These are phyloP conservation scores for Ustilago curta DNA, from an alignment of 1,284 basidiomycete genomes.

Conservation along the genomic window DNA sequence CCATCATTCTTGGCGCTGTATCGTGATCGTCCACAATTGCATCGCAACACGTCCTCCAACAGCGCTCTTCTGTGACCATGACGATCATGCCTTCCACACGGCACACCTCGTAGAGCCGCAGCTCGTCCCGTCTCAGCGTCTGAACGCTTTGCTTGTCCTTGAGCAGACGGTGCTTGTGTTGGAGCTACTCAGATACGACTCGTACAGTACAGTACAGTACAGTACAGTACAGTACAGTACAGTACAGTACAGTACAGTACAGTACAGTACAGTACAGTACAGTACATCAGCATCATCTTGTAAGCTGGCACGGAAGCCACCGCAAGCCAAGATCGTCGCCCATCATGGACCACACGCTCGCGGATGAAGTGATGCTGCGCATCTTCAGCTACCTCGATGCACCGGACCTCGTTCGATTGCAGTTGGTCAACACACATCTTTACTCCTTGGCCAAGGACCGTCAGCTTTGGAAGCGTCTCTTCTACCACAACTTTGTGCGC, in stretches of 20 bases:
- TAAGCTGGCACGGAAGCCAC: no score
- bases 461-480: conserved; percentile 48
- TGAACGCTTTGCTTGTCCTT: not conserved
- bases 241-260: no score
- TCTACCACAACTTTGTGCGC: conserved; percentile 33
- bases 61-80: not conserved
- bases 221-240: no score
- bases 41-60: not conserved
- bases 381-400: conserved; percentile 39
- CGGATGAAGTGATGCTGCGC: conserved; percentile 37
- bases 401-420: conserved; percentile 25
- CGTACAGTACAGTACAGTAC: no score
- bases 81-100: not conserved
- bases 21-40: not conserved
- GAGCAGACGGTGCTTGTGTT: no score
- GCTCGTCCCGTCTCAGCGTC: not conserved
- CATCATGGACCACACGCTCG: conserved; percentile 27
- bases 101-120: not conserved
- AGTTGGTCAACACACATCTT: conserved; percentile 28
- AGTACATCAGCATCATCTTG: no score
- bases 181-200: no score
- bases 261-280: no score
- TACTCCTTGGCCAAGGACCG: conserved; percentile 36
- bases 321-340: no score
- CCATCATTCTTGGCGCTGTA: not conserved